Evolutionary conservation across 805 yeast genomes (phyloP).

Genomic region (Saccharomycopsis malanga): DNA sequence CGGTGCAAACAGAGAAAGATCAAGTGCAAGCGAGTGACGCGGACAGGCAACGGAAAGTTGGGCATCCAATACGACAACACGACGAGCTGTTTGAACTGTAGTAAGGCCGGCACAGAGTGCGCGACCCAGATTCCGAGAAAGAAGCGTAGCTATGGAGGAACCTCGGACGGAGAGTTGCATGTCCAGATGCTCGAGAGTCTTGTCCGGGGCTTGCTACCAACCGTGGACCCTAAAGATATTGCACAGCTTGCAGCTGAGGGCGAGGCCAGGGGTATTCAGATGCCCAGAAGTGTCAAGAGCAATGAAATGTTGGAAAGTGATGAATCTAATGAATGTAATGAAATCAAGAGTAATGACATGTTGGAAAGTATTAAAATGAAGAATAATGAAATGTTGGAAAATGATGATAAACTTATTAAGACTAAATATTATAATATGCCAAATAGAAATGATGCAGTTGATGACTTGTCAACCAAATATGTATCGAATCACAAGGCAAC

Average conservation of each 20-base stretch:
- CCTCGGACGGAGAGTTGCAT: constrained; percentile 8
- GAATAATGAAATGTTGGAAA: background rate
- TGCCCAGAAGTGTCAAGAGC: constrained; percentile 3
- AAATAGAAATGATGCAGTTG: background rate
- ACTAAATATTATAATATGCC: too few relatives aligned
- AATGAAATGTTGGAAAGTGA: background rate
- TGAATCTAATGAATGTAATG: too few relatives aligned
- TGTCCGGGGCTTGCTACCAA: constrained; percentile 13
- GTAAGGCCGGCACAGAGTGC: constrained; percentile 14
- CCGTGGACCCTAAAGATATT: constrained; percentile 8
- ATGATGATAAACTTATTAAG: too few relatives aligned
- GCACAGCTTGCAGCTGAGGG: constrained; percentile 6
- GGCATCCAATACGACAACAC: constrained; percentile 11
- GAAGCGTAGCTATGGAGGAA: constrained; percentile 2
- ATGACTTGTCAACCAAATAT: background rate
- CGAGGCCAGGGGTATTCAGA: constrained; percentile 1
- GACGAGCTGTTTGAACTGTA: constrained; percentile 17
- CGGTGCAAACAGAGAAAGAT: constrained; percentile 19
- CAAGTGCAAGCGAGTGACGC: constrained; percentile 14
- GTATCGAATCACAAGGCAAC: background rate
- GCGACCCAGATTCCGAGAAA: constrained; percentile 17
- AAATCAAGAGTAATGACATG: background rate
- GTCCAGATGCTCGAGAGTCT: constrained; percentile 7
- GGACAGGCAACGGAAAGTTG: constrained; percentile 3
- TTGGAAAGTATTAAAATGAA: background rate